Evolutionary conservation across 495 filamentous ascomycete species (phyloP).

Genomic region (Hyaloscypha bicolor): DNA sequence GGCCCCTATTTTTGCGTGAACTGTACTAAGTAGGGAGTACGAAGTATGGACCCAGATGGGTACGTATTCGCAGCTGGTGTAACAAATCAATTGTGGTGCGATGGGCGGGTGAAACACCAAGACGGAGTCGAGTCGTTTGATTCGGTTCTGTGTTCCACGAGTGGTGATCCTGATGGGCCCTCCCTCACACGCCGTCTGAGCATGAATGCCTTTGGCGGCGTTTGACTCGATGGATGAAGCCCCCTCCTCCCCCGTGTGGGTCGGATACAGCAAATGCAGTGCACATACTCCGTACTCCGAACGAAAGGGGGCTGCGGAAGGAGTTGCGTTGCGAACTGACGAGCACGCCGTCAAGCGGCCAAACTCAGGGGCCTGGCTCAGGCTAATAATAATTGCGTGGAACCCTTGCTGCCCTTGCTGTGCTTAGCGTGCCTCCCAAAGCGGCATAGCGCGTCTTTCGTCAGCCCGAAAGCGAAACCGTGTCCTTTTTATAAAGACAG

Average conservation of each 20-base stretch:
- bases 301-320: slow-evolving; percentile 2
- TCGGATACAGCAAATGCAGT: neutral
- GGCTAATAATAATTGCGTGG: neutral
- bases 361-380: neutral
- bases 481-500: slow-evolving; percentile 27
- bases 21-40: neutral
- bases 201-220: neutral
- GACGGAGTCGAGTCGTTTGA: neutral
- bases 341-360: neutral
- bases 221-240: neutral
- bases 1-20: slow-evolving; percentile 3
- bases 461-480: neutral
- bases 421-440: neutral
- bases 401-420: neutral
- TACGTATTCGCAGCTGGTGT: neutral
- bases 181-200: neutral
- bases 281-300: no score
- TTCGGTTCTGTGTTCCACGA: slow-evolving; percentile 1
- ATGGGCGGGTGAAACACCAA: neutral
- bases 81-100: slow-evolving; percentile 5
- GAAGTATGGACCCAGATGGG: neutral
- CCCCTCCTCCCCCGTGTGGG: neutral
- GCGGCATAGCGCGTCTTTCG: neutral
- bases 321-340: neutral
- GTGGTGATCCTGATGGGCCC: neutral